phyloP scores from a whole-genome alignment of 441 rosid genomes.

The Erodium trifolium region DNA sequence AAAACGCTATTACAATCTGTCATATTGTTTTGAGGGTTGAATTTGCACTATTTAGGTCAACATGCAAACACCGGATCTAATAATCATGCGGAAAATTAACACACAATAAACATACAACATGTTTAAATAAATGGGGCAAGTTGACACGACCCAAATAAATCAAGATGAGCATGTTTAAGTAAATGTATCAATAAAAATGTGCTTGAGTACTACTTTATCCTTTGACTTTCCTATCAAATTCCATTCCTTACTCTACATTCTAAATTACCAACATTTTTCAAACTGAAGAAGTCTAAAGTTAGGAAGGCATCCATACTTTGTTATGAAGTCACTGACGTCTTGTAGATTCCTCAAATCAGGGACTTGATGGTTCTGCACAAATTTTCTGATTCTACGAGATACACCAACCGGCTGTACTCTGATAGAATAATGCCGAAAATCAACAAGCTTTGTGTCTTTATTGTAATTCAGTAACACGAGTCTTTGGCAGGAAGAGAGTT shows the following conservation, averaged over 20 bases:
- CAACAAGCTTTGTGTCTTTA: conserved; percentile 71
- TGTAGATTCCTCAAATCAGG: conserved; percentile 90
- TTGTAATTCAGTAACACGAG: conserved; percentile 77
- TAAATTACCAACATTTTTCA: neutral
- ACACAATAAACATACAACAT: no score
- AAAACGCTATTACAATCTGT: neutral
- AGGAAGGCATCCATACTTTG: conserved; percentile 44
- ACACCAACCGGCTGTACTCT: conserved; percentile 89
- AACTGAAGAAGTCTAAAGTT: neutral
- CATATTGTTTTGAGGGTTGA: neutral
- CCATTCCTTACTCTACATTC: no score
- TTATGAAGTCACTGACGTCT: conserved; percentile 82
- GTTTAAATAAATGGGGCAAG: no score
- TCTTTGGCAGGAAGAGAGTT: conserved; percentile 87
- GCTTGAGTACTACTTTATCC: no score
- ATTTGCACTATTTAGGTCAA: neutral
- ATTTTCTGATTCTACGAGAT: conserved; percentile 78
- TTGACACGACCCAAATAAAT: no score
- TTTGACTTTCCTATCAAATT: neutral
- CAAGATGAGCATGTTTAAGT: no score
- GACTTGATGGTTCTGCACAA: conserved; percentile 80
- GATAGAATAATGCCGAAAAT: conserved; percentile 85
- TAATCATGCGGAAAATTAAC: no score
- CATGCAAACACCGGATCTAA: neutral
- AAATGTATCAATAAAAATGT: no score